Evolutionary conservation across 2,329 filamentous ascomycete species (phyloP).

Genomic region (Emydomyces testavorans): DNA sequence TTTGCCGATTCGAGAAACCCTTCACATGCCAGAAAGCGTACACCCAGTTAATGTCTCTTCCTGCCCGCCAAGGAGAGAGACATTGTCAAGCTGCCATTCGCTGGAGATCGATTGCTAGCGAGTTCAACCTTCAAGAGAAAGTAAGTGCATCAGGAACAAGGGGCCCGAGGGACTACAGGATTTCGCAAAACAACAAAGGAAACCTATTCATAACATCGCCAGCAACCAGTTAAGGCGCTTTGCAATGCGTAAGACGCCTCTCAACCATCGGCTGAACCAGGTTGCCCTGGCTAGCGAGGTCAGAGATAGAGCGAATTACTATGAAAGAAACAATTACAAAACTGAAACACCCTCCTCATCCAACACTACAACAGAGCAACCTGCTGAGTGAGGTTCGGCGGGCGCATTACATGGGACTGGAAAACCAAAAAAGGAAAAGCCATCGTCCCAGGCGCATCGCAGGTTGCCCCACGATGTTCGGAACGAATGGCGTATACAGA

Average conservation of each 20-base stretch:
- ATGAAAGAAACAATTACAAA: neutral
- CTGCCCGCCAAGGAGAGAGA: neutral
- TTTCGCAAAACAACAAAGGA: neutral
- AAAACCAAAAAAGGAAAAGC: neutral
- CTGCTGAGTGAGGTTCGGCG: slow-evolving; percentile 1
- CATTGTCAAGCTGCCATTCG: neutral
- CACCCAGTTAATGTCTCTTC: neutral
- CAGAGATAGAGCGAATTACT: slow-evolving; percentile 5
- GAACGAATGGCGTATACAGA: slow-evolving; percentile 2
- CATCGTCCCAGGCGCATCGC: neutral
- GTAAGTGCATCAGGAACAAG: slow-evolving; percentile 27
- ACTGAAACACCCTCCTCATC: slow-evolving; percentile 5
- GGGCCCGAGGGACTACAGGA: slow-evolving; percentile 40
- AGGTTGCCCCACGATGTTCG: neutral
- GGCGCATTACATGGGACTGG: slow-evolving; percentile 9
- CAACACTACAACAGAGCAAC: slow-evolving; percentile 5
- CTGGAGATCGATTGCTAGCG: neutral
- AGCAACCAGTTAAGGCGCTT: neutral
- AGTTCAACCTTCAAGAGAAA: slow-evolving; percentile 2
- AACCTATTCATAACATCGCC: slow-evolving; percentile 1
- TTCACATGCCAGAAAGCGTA: neutral
- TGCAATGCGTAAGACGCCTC: slow-evolving; percentile 9
- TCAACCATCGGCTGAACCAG: slow-evolving; percentile 4
- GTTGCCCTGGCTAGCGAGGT: slow-evolving; percentile 1
- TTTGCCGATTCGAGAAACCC: neutral